Percentiles rank a stretch among this genome's conserved stretches.
Evolutionary conservation across 108 stramenopile genomes (phyloP).

Genomic region (Cylindrotheca fusiformis): DNA sequence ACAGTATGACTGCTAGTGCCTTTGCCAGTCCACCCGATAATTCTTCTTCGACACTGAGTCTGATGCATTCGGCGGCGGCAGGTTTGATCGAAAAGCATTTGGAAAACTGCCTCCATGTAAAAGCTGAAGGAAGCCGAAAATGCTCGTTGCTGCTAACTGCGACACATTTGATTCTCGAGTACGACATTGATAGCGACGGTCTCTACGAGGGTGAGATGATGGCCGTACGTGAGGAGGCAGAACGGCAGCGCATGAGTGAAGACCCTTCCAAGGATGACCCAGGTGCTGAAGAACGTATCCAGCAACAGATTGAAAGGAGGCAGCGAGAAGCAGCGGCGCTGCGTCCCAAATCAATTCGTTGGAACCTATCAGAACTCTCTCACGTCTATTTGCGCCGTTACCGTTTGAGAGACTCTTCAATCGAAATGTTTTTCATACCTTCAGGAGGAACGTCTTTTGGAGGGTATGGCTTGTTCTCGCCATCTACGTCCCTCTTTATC

Average conservation of each 20-base stretch:
- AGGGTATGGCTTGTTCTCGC: conserved; percentile 67
- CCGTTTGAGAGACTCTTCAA: conserved; percentile 87
- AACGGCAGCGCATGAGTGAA: conserved; percentile 42
- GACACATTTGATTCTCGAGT: conserved; percentile 86
- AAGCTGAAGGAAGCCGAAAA: conserved; percentile 76
- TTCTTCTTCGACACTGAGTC: conserved; percentile 52
- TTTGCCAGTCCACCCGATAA: conserved; percentile 54
- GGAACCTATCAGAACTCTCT: conserved; percentile 84
- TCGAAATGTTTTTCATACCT: conserved; percentile 95
- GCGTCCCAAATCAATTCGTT: conserved; percentile 88
- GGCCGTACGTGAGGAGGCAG: conserved; percentile 54
- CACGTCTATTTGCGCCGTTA: conserved; percentile 92
- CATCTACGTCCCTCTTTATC: conserved; percentile 83
- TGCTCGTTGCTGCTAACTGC: conserved; percentile 73
- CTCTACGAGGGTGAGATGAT: conserved; percentile 79
- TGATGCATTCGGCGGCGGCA: conserved; percentile 73
- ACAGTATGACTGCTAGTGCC: conserved; percentile 46
- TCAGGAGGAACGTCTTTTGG: conserved; percentile 80
- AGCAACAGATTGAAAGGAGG: conserved; percentile 44
- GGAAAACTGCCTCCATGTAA: conserved; percentile 80
- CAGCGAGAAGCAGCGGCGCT: conserved; percentile 48
- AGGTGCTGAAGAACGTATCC: conserved; percentile 33
- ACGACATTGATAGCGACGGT: conserved; percentile 69
- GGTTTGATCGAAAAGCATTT: conserved; percentile 76
- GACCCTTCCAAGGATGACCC: conserved; percentile 33